A percentile compares a stretch with the other conserved stretches of the same genome.
Conservation (phyloP, 2,329 filamentous ascomycete species). For the Trichophyton rubrum region DNA sequence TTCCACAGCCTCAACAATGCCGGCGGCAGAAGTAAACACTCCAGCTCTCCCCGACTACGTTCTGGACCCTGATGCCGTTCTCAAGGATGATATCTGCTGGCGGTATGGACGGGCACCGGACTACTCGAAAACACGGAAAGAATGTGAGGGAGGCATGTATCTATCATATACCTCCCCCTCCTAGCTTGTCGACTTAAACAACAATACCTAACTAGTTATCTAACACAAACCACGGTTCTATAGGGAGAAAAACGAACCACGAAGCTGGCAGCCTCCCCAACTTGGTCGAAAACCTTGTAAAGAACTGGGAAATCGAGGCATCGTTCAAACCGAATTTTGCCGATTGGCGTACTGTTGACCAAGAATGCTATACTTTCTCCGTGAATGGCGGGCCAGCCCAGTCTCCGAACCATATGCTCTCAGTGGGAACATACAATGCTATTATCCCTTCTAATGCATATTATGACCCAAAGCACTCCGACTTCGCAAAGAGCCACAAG, state of each 20-base stretch:
- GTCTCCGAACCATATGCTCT: constrained; percentile 51
- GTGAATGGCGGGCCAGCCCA: constrained; percentile 50
- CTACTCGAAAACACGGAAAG: constrained; percentile 50
- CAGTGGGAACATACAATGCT: constrained; percentile 57
- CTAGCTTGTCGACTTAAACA: background rate
- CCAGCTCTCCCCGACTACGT: constrained; percentile 46
- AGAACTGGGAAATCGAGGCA: constrained; percentile 62
- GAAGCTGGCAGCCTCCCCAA: constrained; percentile 43
- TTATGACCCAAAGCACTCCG: constrained; percentile 49
- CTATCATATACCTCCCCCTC: constrained; percentile 17
- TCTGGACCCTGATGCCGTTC: constrained; percentile 45
- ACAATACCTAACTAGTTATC: background rate
- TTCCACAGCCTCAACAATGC: background rate
- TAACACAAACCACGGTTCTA: background rate
- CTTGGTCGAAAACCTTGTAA: constrained; percentile 57
- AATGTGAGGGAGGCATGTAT: constrained; percentile 44
- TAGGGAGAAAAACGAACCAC: constrained; percentile 48
- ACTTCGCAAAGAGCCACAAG: constrained; percentile 55
- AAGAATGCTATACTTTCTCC: constrained; percentile 47
- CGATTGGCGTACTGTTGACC: constrained; percentile 56
- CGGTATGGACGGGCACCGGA: constrained; percentile 49
- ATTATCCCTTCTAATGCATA: constrained; percentile 52
- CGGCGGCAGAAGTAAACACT: constrained; percentile 16
- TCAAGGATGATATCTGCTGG: constrained; percentile 47
- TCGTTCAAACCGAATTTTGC: constrained; percentile 50